Base-by-base conservation (phyloP, 257 asterid species). In the Penstemon davidsonii region DNA sequence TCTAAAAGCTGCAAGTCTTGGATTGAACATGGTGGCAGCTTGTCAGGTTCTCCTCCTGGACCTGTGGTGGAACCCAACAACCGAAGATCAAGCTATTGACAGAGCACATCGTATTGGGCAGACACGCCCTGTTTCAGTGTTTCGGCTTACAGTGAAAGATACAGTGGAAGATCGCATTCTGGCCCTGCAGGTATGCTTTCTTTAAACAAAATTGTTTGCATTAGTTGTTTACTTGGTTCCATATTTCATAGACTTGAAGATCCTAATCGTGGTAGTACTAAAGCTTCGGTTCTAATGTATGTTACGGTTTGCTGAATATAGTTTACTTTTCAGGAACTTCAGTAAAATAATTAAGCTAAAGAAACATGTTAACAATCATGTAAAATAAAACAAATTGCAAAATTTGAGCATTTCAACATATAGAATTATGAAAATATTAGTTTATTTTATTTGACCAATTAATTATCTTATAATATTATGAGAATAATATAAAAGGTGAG, bases 61-160 rank as follows among this genome's bases (percentile, higher is more conserved):
- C 81, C 96, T 90, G 8, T 93, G 99, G 99, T 93, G 99, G 99
- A 93, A 93, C 77, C 99, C 99, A 40, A 90, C 97, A 1, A 93
- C 99, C 42, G 99, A 93, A 81, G 99, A 93, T 84, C 99, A 93
- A 84, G 97, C 99, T 49, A 88, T 93, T 43, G 99, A 93, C 71
- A 74, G 99, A 71, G 99, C 99, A 10, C 99, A 93, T 80, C 90
- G 99, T 66, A 93, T 93, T 47, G 97, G 99, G 41, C 99, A 93
- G 85, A 87, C 79, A 12, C 95, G 99, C 8, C 96, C 99, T 0
- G 99, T 93, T 70, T 84, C 91, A 43, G 99, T 93, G 76, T 86
- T 79, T 62, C 96, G 97, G 36, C 81, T 93, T 55, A 93, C 99
- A 52, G 95, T 93, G 63, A 87, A 86, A 78, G 96, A 93, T 71